A percentile compares a stretch with the other conserved stretches of the same genome.
Evolutionary conservation across 2,329 filamentous ascomycete species (phyloP).

Genomic region (Clarireedia sp.): DNA sequence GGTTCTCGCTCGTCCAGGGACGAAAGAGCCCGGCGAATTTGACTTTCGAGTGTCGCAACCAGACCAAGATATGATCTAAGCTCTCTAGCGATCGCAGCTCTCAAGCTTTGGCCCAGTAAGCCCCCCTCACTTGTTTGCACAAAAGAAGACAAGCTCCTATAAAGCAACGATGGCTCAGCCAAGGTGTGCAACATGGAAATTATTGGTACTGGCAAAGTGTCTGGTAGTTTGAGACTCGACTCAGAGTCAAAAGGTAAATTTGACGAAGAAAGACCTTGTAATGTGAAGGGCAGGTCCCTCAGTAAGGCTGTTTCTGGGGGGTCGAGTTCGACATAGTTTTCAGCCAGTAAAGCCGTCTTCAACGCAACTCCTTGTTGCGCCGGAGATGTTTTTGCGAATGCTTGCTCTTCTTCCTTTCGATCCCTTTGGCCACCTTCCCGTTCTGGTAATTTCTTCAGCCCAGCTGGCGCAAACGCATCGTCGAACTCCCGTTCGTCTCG

Average conservation of each 20-base stretch:
- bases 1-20: constrained; percentile 62
- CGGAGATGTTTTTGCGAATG: constrained; percentile 21
- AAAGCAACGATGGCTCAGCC: constrained; percentile 89
- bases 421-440: constrained; percentile 28
- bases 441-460: constrained; percentile 32
- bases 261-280: constrained; percentile 85
- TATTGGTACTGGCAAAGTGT: constrained; percentile 73
- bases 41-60: constrained; percentile 84
- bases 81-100: constrained; percentile 77
- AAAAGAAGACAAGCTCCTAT: constrained; percentile 71
- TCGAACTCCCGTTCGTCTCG: constrained; percentile 31
- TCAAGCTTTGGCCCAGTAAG: constrained; percentile 83
- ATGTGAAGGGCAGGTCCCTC: constrained; percentile 80
- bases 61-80: constrained; percentile 83
- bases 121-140: constrained; percentile 74
- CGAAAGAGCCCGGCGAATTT: constrained; percentile 76
- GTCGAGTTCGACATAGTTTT: constrained; percentile 47
- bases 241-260: constrained; percentile 69
- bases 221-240: constrained; percentile 65
- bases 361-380: constrained; percentile 24
- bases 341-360: constrained; percentile 50
- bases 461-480: constrained; percentile 48
- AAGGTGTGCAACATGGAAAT: constrained; percentile 81
- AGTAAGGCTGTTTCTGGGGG: constrained; percentile 60
- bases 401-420: constrained; percentile 27